Evolutionary conservation across 306 rosid species (phyloP), one percentile per base, ranked within the genome.

Genomic region (Castanospermum australe): DNA sequence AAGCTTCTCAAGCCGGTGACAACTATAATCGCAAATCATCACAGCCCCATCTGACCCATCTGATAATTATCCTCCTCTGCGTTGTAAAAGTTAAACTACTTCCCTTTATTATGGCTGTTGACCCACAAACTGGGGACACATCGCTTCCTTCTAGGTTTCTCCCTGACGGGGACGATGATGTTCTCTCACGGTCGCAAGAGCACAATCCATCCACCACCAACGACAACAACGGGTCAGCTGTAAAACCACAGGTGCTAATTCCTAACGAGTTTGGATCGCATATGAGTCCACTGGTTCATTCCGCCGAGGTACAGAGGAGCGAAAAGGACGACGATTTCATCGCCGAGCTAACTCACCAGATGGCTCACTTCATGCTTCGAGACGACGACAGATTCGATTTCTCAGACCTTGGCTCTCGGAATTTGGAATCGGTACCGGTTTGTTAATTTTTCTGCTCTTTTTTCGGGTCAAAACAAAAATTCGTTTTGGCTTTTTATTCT

Each of bases 361-460:
- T 93, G 93, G 80, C 88, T 84, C 85, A 71, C 78, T 71, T 54
- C 87, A 73, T 86, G 93, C 83, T 84, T 79, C 89, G 74, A 18
- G 91, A 91, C 6, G 83, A 90, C 17, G 71, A 82, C 62, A 72
- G 72, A 20, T 42, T 24, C 20, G 48, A 72, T 56, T 28, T 52
- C 65, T 32, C 78, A 2, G 13, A 18, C 75, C 70, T 6, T 60
- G 42, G 17, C 76, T 81, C 87, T 57, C 76, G 50, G 22, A 73
- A 82, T 52, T 59, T 41, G 2, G 69, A 80, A 5, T 73, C 79
- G 91, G 96, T 90, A 79, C 44, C 8, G 1, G 0, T 8, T 30
- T 1, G 0, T 56, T 32, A 59, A 12, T 44, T 17, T 0, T 13
- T 41, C 50, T 24, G 22, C 44, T 7, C n/a, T 15, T 48, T 8